These are phyloP conservation scores for Argentina anserina DNA, from an alignment of 306 rosid species.

Conservation along the genomic window DNA sequence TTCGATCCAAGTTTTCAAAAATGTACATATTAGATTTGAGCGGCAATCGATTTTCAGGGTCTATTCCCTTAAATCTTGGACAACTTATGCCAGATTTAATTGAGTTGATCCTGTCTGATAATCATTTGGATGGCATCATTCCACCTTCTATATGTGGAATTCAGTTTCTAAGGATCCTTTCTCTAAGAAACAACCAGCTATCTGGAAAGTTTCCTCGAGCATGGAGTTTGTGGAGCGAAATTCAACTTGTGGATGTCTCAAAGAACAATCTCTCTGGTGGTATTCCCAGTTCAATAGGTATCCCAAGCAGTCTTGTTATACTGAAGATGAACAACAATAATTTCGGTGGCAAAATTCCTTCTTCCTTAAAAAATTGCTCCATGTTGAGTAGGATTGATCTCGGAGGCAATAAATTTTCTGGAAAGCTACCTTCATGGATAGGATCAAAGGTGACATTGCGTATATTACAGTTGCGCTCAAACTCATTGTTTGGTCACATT, in stretches of 20 bases:
- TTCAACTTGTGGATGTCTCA: neutral
- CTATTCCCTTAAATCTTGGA: neutral
- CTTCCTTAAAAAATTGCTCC: conserved; percentile 16
- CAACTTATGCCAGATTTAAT: neutral
- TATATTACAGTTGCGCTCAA: conserved; percentile 3
- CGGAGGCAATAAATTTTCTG: conserved; percentile 10
- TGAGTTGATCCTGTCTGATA: neutral
- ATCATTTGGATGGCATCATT: neutral
- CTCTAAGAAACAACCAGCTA: neutral
- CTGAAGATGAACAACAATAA: conserved; percentile 6
- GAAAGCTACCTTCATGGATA: conserved; percentile 18
- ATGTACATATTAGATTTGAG: neutral
- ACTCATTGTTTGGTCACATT: conserved; percentile 6
- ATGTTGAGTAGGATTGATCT: conserved; percentile 17
- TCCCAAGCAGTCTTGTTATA: neutral
- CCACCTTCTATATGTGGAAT: neutral
- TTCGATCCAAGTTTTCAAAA: neutral
- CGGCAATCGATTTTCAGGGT: neutral
- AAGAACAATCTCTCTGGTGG: neutral
- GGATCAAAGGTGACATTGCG: neutral
- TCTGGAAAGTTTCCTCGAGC: neutral
- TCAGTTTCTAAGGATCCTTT: neutral
- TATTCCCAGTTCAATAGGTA: neutral
- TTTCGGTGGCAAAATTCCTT: conserved; percentile 17
- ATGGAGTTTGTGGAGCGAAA: neutral